Conservation (phyloP, 2,329 filamentous ascomycete genomes). For the Colletotrichum tropicale region DNA sequence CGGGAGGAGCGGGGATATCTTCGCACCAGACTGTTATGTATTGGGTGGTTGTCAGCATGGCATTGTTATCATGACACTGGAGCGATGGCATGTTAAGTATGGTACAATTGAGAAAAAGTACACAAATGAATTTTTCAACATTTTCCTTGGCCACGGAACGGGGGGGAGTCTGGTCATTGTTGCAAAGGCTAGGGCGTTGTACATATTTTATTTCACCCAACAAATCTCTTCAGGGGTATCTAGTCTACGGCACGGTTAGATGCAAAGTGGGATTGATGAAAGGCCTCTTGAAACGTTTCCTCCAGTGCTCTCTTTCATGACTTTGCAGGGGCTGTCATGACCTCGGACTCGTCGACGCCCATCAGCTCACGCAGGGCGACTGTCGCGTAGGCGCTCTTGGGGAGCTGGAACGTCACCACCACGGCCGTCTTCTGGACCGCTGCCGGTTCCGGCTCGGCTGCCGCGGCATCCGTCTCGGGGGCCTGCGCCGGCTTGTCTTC, state of each 20-base stretch:
- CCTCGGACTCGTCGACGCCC: constrained; percentile 36
- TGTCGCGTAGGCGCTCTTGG: constrained; percentile 82
- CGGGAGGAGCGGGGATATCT: background rate
- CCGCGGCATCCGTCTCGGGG: background rate
- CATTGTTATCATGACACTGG: background rate
- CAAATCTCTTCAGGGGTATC: constrained; percentile 12
- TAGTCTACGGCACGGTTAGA: constrained; percentile 15
- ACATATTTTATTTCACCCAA: background rate
- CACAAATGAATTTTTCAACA: background rate
- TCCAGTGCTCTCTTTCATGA: background rate
- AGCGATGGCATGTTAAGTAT: background rate
- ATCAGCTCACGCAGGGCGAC: constrained; percentile 83
- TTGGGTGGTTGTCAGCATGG: background rate
- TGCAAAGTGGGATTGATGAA: background rate
- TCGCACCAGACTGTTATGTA: background rate
- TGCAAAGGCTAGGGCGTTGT: background rate
- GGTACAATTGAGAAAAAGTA: background rate
- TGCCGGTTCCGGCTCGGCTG: background rate
- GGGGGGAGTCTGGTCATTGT: background rate
- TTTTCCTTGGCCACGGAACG: background rate
- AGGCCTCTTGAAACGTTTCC: background rate
- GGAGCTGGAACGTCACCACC: constrained; percentile 76
- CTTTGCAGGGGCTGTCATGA: background rate
- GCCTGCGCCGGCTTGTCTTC: constrained; percentile 20
- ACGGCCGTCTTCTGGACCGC: constrained; percentile 63